Base-by-base conservation (phyloP, 2,329 filamentous ascomycete genomes). In the Lanzia echinophila region DNA sequence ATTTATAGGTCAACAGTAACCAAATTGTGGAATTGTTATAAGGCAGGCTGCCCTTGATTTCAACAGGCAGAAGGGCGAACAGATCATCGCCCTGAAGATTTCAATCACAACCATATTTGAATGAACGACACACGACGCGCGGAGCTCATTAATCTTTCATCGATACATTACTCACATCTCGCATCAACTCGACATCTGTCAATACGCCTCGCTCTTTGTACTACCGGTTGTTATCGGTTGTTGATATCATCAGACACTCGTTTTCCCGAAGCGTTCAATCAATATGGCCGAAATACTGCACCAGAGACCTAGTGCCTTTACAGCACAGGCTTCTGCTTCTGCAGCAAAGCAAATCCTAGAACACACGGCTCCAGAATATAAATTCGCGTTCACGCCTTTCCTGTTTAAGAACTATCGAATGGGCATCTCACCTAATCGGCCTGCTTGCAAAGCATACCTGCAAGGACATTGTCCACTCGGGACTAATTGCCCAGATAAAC, bases 381-480 rank as follows among this genome's bases (percentile, higher is more conserved):
- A 75, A 63, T 96, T 96, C 76, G 82, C 81, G 70, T 96, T 96
- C 78, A 85, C 83, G 32, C 86, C 89, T 45, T 96, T 95, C 73
- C 82, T 96, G 36, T 86, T 86, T 61, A 77, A 83, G 58, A 90
- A 87, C 61, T 90, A 94, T 71, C 84, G 90, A 59, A 91, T 95
- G 72, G 87, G 88, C 60, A 84, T 96, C 49, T 82, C 88, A 20
- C 81, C 86, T 36, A 83, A 88, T 69, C 82, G 87, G 0, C 89
- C 91, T 42, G 77, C 88, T 67, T 97, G 94, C 76, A 89, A 88
- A 68, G 85, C 90, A 56, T 96, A 90, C 74, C 79, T 87, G 57
- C 81, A 89, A 58, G 90, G 90, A 41, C 86, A 91, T 72, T 97
- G 94, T 68, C 90, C 91, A 0, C 79, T 91, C 58, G 92, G 91